Evolutionary conservation across 345 rosid genomes (phyloP), one percentile per base, ranked within the genome.

Genomic region (Eucalyptus leucophloia): DNA sequence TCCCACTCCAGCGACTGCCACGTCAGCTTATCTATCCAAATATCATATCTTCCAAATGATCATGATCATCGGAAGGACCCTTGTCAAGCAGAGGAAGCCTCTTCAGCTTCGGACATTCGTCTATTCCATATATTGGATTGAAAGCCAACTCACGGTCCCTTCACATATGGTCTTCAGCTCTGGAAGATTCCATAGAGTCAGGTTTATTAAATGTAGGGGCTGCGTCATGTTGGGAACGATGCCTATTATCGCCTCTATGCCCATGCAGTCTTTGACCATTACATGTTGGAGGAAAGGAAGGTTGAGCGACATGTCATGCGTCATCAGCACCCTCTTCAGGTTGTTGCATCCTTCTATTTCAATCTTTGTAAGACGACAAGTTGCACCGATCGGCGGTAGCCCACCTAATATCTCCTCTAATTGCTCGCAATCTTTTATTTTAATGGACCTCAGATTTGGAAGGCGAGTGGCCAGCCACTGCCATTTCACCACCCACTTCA

Each of bases 41-140:
- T 58, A 10, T 2, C 3, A 14, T 10, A 12, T 5, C 42, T 40
- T 40, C 4, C 4, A 1, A 40, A 4, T 40, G 40, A 8, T 4
- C 5, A 21, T 24, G 0, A 10, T 0, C 6, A 56, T 2, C 0
- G 13, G 2, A 0, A 1, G 67, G 18, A 7, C 32, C 9, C 1
- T 13, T 6, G 69, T 60, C 17, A 7, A 28, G 17, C 17, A 13
- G 69, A 62, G 72, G 18, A 62, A 62, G 32, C 34, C 34, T 62
- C 72, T 14, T 30, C 72, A 62, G 34, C 34, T 62, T 30, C 19
- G 10, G 37, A 62, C 72, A 62, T 1, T 4, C 0, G 1, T 0
- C 0, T 30, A 62, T 62, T 0, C 0, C n/a, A 30, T 14, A 14
- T 0, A 7, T 3, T 30, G 5, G 37, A 62, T 30, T 7, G 37